phyloP scores from a whole-genome alignment of 352 stramenopile genomes.

The Saprolegnia diclina region DNA sequence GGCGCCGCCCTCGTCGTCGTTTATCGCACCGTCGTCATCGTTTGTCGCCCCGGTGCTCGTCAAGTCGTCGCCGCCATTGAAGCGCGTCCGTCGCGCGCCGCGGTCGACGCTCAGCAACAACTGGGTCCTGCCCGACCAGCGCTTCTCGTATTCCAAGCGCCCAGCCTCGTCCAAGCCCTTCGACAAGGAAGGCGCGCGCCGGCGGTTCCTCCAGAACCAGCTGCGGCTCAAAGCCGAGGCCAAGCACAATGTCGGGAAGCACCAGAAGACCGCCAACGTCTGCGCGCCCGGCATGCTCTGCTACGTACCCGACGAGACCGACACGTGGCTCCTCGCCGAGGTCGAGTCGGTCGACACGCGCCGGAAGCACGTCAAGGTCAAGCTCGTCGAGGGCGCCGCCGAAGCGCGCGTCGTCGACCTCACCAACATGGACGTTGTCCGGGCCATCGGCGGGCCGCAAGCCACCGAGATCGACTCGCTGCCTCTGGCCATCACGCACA shows the following conservation, averaged over 20 bases:
- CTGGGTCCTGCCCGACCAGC: conserved; percentile 58
- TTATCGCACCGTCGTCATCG: neutral
- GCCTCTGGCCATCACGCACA: conserved; percentile 73
- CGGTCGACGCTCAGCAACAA: conserved; percentile 61
- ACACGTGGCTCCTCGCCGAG: conserved; percentile 80
- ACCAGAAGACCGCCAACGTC: conserved; percentile 67
- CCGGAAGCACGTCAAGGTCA: conserved; percentile 72
- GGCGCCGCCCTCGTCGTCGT: neutral
- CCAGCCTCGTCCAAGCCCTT: conserved; percentile 49
- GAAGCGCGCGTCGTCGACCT: conserved; percentile 69
- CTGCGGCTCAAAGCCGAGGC: conserved; percentile 76
- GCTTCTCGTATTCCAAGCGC: conserved; percentile 55
- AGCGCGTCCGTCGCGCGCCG: conserved; percentile 30
- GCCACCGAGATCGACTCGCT: conserved; percentile 79
- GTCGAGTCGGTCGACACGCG: conserved; percentile 81
- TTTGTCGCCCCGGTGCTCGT: neutral
- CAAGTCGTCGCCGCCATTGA: neutral
- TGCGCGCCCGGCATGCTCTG: conserved; percentile 85
- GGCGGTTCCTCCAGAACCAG: conserved; percentile 80
- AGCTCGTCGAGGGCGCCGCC: conserved; percentile 55
- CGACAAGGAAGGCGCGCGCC: conserved; percentile 77
- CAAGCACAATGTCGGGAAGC: conserved; percentile 49
- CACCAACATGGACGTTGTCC: conserved; percentile 80
- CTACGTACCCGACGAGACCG: conserved; percentile 83
- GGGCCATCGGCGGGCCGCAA: conserved; percentile 60